Base-by-base conservation (phyloP, 305 asterid species). In the Stenogyne calaminthoides region DNA sequence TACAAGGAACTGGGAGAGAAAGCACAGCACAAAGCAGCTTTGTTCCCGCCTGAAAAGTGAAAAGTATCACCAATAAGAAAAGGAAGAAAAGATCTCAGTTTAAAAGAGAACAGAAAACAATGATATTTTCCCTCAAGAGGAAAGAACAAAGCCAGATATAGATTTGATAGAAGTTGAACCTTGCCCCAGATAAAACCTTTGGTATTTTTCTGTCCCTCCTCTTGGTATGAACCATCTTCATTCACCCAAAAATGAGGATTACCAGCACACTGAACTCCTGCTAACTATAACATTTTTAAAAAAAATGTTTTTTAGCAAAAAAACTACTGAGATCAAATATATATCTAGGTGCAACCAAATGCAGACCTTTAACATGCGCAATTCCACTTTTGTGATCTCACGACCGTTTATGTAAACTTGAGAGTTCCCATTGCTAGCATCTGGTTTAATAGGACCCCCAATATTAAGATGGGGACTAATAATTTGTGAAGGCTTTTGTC, bases 201-300 rank as follows among this genome's bases (percentile, higher is more conserved):
- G n/a, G 96, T 95, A 78, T 92, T 88, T 78, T 87, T 95, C 82
- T 88, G 96, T 60, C 99, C 99, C 87, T 95, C 99, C 83, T 93
- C 98, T 87, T 94, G 97, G 80, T 89, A 91, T 7, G 98, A 89
- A 71, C 99, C 99, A 82, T 94, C 99, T 68, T 91, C 99, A 47
- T 91, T 95, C 86, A 95, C 97, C 99, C 99, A 95, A 85, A 95
- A 91, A 86, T 91, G 97, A 61, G 97, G 97, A 77, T 91, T 93
- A 22, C 98, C 97, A 70, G 97, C 96, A 87, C 98, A 92, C 14
- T 89, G 98, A 73, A 95, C 97, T 66, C 99, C 99, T 12, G 97
- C 95, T 64, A 95, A 76, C 99, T 92, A 86, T 36, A 69, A 32
- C 49, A 71, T 58, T n/a, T 59, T 18, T 67, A 37, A 59, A n/a